A percentile compares a stretch with the other conserved stretches of the same genome.
phyloP scores from a whole-genome alignment of 108 stramenopile species.

The Nitzschia sp. region DNA sequence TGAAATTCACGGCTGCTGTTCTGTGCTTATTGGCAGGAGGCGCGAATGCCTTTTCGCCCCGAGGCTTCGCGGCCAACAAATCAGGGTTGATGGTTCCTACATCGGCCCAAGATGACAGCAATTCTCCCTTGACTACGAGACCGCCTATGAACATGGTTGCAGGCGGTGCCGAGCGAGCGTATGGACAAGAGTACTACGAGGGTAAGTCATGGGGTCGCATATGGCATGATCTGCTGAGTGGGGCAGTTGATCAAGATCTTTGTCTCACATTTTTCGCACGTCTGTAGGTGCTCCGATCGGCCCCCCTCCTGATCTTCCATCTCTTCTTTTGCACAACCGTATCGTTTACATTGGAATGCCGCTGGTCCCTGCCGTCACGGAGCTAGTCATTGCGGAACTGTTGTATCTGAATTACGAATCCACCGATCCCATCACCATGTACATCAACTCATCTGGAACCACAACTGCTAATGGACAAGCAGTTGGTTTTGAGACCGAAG shows the following conservation, averaged over 20 bases:
- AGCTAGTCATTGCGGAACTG: constrained; percentile 95
- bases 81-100: constrained; percentile 24
- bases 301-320: constrained; percentile 98
- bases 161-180: constrained; percentile 49
- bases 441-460: constrained; percentile 96
- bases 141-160: constrained; percentile 50
- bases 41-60: constrained; percentile 19
- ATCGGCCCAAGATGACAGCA: constrained; percentile 13
- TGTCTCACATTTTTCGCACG: no score
- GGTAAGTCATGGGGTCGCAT: constrained; percentile 39
- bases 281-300: constrained; percentile 41
- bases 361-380: constrained; percentile 95
- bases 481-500: constrained; percentile 97
- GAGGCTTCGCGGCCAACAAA: constrained; percentile 6
- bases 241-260: no score
- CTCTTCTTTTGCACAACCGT: constrained; percentile 95
- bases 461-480: constrained; percentile 87
- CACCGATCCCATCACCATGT: constrained; percentile 92
- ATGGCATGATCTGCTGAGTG: background rate
- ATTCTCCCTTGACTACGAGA: constrained; percentile 1
- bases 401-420: constrained; percentile 95
- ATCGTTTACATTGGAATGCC: constrained; percentile 99
- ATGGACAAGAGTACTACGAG: constrained; percentile 64
- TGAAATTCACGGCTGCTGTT: constrained; percentile 19
- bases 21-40: constrained; percentile 12